A percentile compares a stretch with the other conserved stretches of the same genome.
Conservation (phyloP, 495 filamentous ascomycete genomes). For the Tuber melanosporum region DNA sequence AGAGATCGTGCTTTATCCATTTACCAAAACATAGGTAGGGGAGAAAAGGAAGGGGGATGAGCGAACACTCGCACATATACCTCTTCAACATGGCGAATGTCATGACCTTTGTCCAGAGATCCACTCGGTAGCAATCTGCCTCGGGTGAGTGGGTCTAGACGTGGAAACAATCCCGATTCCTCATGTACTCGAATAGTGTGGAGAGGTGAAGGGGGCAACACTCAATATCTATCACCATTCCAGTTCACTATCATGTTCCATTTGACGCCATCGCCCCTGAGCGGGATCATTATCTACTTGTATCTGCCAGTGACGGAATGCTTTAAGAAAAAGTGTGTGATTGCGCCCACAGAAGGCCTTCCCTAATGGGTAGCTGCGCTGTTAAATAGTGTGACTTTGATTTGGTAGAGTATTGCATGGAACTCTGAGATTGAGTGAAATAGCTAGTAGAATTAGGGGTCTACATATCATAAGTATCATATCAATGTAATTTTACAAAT, state of each 20-base stretch:
- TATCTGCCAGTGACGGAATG: background rate
- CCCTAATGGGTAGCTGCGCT: background rate
- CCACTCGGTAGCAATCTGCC: background rate
- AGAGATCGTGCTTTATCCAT: background rate
- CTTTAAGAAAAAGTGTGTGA: background rate
- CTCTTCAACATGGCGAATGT: background rate
- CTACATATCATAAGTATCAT: background rate
- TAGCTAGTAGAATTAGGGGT: background rate
- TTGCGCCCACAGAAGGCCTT: background rate
- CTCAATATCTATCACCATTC: background rate
- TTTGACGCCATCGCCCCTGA: background rate
- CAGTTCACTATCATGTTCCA: background rate
- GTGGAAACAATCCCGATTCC: background rate
- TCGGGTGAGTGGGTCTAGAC: background rate
- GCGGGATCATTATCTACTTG: background rate
- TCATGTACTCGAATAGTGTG: background rate
- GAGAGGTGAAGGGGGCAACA: background rate
- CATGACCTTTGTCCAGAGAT: background rate
- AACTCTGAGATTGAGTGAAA: background rate
- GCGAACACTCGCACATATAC: background rate
- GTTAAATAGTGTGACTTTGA: background rate
- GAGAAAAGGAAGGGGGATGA: background rate
- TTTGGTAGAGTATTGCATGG: background rate
- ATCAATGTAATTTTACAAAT: background rate
- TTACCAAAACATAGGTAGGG: background rate